Evolutionary conservation across 371 early-diverging fungal genomes (phyloP).

Genomic region (Mortierella sp.): DNA sequence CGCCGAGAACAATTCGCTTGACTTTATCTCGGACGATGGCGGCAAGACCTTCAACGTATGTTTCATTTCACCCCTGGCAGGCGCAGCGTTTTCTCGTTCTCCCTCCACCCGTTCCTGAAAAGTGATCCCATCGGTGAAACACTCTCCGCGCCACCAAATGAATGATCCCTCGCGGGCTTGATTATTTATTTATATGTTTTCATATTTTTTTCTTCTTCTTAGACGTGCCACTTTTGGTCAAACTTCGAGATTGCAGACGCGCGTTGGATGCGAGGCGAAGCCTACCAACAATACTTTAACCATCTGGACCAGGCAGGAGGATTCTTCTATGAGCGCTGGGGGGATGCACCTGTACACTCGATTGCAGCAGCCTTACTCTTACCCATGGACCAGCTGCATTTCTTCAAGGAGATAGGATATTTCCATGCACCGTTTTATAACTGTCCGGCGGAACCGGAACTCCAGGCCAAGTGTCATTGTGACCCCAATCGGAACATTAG

Average conservation of each 20-base stretch:
- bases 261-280: slow-evolving; percentile 79
- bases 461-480: slow-evolving; percentile 76
- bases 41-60: slow-evolving; percentile 52
- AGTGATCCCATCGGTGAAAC: background rate
- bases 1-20: slow-evolving; percentile 59
- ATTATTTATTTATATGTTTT: no score
- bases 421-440: slow-evolving; percentile 75
- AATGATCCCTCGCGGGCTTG: background rate
- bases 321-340: slow-evolving; percentile 97
- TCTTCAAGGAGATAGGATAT: slow-evolving; percentile 91
- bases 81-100: background rate
- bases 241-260: slow-evolving; percentile 97
- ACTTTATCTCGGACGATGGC: slow-evolving; percentile 52
- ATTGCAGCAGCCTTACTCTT: slow-evolving; percentile 81
- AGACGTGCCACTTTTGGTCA: slow-evolving; percentile 94
- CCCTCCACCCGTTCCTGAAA: background rate
- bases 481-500: slow-evolving; percentile 68
- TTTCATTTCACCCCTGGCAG: background rate
- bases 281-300: slow-evolving; percentile 84
- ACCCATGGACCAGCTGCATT: slow-evolving; percentile 82
- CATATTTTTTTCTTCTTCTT: background rate
- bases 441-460: slow-evolving; percentile 71
- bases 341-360: slow-evolving; percentile 97
- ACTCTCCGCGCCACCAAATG: background rate
- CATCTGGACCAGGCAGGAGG: slow-evolving; percentile 89